Evolutionary conservation across 768 basidiomycete species (phyloP), one percentile per base, ranked within the genome.

Genomic region (Lenzites betulinus): DNA sequence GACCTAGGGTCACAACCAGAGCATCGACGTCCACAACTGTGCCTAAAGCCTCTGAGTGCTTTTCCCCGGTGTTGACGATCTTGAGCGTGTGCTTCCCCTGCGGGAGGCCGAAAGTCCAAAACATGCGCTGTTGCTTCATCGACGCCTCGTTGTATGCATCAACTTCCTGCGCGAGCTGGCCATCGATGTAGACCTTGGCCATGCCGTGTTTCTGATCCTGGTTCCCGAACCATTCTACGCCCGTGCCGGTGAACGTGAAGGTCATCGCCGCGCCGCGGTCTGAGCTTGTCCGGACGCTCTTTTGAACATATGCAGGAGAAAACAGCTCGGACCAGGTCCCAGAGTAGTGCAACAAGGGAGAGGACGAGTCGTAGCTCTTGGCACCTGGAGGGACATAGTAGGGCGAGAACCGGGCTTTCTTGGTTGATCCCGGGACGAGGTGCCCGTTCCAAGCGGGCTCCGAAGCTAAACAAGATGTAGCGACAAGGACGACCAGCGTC

Each of bases 191-290:
- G 13, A 92, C 79, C 23, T 78, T 64, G 4, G 85, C 78, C 9
- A 79, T 70, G 15, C 90, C 86, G 66, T 90, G 84, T 16, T 64
- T 70, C 41, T 69, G 75, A 64, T 82, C 84, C 41, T 75, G 77
- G 66, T 78, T 81, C 30, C 90, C 90, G 64, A 91, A 92, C 86
- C 85, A 89, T 73, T 92, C 90, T 64, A 92, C 79, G 0, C 88
- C 88, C 13, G 86, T 88, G 15, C 90, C 90, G n/a, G 76, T 75
- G 72, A 91, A 91, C 2, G 79, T 77, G 72, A 91, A 81, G 1
- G 76, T 75, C 47, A 82, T 74, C 3, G 80, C 73, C 12, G 89
- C 83, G 48, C 77, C 77, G 18, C 72, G 72, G 47, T 80, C 71
- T 15, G 75, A 73, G 0, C 87, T 87, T 67, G 77, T 79, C 15